Evolutionary conservation across 371 early-diverging fungal species (phyloP), one percentile per base, ranked within the genome.

Genomic region (Mortierella sp.): DNA sequence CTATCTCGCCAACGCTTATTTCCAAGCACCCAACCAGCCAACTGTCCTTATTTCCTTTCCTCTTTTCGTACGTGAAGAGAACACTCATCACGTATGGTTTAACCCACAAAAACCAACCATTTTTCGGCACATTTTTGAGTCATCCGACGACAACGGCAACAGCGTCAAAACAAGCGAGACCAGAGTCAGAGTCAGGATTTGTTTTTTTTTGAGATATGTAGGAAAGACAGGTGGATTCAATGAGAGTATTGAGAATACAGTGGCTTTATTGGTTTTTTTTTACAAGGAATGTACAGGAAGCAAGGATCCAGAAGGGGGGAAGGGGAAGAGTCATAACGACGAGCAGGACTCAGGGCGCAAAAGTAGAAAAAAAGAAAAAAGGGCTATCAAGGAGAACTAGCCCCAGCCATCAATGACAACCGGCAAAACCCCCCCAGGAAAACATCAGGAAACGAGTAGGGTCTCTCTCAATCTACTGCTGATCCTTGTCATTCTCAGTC

Each of bases 401-500:
- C 50, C 50, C 54, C 63, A 63, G 6, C 50, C 28, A 28, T n/a
- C 58, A 58, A 11, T 34, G 38, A 19, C 38, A 57, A 11, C 5
- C 6, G 38, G 63, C 55, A 16, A 2, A 54, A 21, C n/a, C n/a
- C n/a, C n/a, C n/a, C n/a, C 8, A 1, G 13, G 50, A 50, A 16
- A 16, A 5, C 34, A 63, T 19, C 63, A 60, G 16, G 13, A 60
- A 16, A 34, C 2, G 6, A 1, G 6, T 28, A 16, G 14, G 26
- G 10, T 3, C 3, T 57, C 47, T 47, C 47, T 13, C 47, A n/a
- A n/a, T 11, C 26, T 10, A 14, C 34, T 9, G 16, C 63, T 19
- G 45, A 10, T 38, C 52, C 58, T 52, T 80, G 5, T 63, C 63
- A 54, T 58, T 74, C 42, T 80, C 80, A 11, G 82, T 86, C 78